Evolutionary conservation across 331 rosid genomes (phyloP).

Genomic region (Cydonia oblonga): DNA sequence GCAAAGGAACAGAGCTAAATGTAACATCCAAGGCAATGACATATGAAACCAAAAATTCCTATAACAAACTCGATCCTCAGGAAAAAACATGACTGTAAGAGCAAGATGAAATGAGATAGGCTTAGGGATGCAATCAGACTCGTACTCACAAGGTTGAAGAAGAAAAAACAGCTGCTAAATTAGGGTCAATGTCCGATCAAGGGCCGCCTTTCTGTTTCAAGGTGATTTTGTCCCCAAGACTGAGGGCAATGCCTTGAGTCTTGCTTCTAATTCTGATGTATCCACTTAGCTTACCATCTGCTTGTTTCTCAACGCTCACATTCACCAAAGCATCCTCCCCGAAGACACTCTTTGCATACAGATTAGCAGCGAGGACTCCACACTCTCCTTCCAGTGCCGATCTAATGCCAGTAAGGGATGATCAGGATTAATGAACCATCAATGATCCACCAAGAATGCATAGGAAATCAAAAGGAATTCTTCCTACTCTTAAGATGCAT

Average conservation of each 20-base stretch:
- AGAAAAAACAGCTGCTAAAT: constrained; percentile 27
- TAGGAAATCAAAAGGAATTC: too few relatives aligned
- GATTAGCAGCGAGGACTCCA: constrained; percentile 94
- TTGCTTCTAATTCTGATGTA: constrained; percentile 98
- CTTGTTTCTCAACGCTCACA: constrained; percentile 85
- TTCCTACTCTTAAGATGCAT: not conserved
- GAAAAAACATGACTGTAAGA: not conserved
- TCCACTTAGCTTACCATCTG: constrained; percentile 80
- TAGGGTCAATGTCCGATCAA: constrained; percentile 22
- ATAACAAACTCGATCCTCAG: not conserved
- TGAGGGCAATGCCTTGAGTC: constrained; percentile 97
- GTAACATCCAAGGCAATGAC: not conserved
- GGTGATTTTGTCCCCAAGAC: constrained; percentile 98
- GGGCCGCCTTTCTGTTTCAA: constrained; percentile 93
- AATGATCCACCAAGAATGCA: not conserved
- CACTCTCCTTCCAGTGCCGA: constrained; percentile 97
- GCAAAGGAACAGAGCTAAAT: not conserved
- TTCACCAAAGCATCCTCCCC: constrained; percentile 98
- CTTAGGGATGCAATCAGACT: not conserved
- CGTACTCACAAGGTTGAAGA: constrained; percentile 9
- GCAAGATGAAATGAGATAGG: not conserved
- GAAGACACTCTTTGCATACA: constrained; percentile 92
- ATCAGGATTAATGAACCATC: constrained; percentile 5
- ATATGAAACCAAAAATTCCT: not conserved
- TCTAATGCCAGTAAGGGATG: constrained; percentile 27